A percentile compares a stretch with the other conserved stretches of the same genome.
phyloP scores from a whole-genome alignment of 2,329 filamentous ascomycete species.

The Aspergillaceae sp. region DNA sequence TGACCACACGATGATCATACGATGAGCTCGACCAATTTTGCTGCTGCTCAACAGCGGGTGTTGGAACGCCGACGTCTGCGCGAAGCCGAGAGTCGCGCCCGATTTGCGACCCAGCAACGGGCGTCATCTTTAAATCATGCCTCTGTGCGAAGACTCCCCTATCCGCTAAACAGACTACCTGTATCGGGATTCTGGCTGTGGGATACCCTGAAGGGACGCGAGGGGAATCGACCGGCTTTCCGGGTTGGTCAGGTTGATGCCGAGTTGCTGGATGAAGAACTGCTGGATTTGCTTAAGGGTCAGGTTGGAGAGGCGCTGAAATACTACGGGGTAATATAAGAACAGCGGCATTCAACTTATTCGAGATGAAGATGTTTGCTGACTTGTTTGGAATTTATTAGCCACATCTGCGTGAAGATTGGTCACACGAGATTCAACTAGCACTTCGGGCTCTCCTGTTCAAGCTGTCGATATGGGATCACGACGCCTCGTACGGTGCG shows the following conservation, averaged over 20 bases:
- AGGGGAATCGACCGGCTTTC: conserved; percentile 76
- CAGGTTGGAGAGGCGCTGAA: conserved; percentile 85
- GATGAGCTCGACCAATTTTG: conserved; percentile 62
- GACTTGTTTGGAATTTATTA: conserved; percentile 10
- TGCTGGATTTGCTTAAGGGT: conserved; percentile 72
- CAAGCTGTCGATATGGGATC: conserved; percentile 94
- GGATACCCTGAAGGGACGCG: conserved; percentile 63
- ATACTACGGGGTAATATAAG: conserved; percentile 58
- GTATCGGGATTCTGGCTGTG: conserved; percentile 45
- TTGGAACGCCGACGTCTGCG: conserved; percentile 69
- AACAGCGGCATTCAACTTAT: too few relatives aligned
- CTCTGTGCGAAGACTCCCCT: conserved; percentile 51
- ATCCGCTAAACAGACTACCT: conserved; percentile 52
- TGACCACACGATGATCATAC: conserved; percentile 26
- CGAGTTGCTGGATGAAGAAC: conserved; percentile 86
- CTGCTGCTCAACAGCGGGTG: conserved; percentile 80
- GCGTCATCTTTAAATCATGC: conserved; percentile 46
- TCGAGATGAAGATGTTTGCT: conserved; percentile 2
- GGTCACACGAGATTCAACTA: conserved; percentile 75
- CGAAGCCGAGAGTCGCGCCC: conserved; percentile 56
- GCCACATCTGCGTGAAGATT: conserved; percentile 70
- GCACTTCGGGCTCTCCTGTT: conserved; percentile 71
- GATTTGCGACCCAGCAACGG: conserved; percentile 35
- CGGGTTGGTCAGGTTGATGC: conserved; percentile 94
- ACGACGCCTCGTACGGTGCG: conserved; percentile 89